Evolutionary conservation across 345 rosid species (phyloP).

Genomic region (Ceriops tagal): DNA sequence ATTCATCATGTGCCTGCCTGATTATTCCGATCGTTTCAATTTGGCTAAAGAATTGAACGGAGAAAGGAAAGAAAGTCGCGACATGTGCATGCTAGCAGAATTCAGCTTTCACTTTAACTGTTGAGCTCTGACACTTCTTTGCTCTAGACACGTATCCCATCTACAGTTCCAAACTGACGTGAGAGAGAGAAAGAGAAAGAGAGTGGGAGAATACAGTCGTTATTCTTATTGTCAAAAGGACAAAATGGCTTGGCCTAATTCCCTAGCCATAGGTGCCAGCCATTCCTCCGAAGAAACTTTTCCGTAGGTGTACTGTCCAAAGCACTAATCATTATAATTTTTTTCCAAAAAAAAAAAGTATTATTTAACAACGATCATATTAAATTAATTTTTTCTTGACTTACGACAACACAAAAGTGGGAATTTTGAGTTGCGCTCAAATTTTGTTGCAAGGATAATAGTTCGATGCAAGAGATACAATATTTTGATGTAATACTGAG

Average conservation of each 20-base stretch:
- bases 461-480: no score
- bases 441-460: no score
- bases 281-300: background rate
- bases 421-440: no score
- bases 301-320: no score
- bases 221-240: slow-evolving; percentile 4
- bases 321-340: no score
- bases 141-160: slow-evolving; percentile 15
- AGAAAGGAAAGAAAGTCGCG: background rate
- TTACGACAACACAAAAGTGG: no score
- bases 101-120: slow-evolving; percentile 3
- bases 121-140: slow-evolving; percentile 4
- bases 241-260: background rate
- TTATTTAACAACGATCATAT: no score
- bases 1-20: slow-evolving; percentile 13
- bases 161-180: slow-evolving; percentile 17
- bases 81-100: slow-evolving; percentile 5
- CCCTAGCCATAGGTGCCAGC: slow-evolving; percentile 12
- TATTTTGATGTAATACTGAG: no score
- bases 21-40: no score
- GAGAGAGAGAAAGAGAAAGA: background rate
- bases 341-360: no score
- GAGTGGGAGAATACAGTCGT: background rate
- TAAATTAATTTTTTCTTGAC: no score
- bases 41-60: no score